phyloP scores from a whole-genome alignment of 345 rosid species.

The Acer campestre region DNA sequence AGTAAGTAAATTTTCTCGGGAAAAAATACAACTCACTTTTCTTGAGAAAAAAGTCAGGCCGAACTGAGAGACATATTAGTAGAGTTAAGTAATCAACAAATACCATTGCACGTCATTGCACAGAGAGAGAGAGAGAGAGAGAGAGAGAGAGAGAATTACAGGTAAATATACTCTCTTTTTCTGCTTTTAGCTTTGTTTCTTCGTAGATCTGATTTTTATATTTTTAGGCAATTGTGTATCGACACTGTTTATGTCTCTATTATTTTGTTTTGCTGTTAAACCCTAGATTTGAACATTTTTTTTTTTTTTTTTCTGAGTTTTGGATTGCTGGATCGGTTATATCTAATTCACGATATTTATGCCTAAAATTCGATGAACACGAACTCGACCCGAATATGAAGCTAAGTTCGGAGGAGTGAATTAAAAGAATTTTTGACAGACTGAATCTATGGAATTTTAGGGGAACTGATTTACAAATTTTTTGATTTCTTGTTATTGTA shows the following conservation, averaged over 20 bases:
- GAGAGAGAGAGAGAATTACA: neutral
- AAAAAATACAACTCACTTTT: neutral
- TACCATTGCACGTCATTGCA: neutral
- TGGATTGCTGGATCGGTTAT: conserved; percentile 1
- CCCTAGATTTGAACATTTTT: neutral
- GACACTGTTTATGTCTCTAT: too few species aligned
- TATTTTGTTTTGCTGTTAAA: neutral
- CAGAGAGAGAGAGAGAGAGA: neutral
- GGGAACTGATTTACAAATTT: neutral
- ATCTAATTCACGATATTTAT: neutral
- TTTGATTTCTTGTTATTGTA: neutral
- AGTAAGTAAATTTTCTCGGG: neutral
- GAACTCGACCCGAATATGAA: too few species aligned
- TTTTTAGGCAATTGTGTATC: neutral
- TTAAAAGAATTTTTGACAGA: neutral
- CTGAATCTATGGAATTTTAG: neutral
- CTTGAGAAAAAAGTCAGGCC: neutral
- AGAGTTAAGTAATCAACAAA: neutral
- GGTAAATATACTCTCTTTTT: neutral
- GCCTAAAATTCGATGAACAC: neutral
- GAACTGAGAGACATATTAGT: neutral
- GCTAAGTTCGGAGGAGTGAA: neutral
- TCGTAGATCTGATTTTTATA: neutral
- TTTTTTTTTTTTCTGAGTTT: neutral
- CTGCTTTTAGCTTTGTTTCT: neutral